These are phyloP conservation scores for Galeopsis tetrahit DNA, from an alignment of 257 asterid genomes.

Conservation along the genomic window DNA sequence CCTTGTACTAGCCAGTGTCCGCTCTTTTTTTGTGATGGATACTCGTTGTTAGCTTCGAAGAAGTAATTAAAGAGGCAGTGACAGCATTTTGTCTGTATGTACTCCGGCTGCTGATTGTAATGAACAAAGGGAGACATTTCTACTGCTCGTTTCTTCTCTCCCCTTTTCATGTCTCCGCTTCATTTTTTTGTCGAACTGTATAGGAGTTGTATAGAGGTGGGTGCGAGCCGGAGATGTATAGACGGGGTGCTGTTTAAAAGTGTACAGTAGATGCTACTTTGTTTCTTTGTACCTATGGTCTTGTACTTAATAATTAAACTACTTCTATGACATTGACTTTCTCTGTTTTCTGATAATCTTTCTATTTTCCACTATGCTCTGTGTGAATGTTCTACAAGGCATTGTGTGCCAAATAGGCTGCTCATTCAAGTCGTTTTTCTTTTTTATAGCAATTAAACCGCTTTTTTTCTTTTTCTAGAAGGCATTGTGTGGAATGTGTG, in stretches of 20 bases:
- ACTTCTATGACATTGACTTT: constrained; percentile 19
- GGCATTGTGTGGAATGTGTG: no score
- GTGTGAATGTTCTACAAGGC: background rate
- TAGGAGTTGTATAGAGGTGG: constrained; percentile 43
- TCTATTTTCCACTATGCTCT: background rate
- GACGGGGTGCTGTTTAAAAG: constrained; percentile 42
- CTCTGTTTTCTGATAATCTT: background rate
- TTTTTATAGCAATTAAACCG: no score
- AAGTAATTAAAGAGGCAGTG: constrained; percentile 32
- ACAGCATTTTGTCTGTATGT: constrained; percentile 33
- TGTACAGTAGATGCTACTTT: constrained; percentile 44
- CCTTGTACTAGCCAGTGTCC: constrained; percentile 44
- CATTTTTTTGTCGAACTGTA: constrained; percentile 25
- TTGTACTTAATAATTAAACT: constrained; percentile 28
- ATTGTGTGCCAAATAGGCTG: background rate
- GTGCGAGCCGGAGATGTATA: constrained; percentile 23
- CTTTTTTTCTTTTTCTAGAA: no score
- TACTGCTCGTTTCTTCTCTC: constrained; percentile 23
- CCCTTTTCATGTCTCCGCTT: constrained; percentile 13
- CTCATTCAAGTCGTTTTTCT: background rate
- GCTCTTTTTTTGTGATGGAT: constrained; percentile 52
- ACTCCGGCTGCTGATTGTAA: constrained; percentile 39
- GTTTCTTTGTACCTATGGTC: constrained; percentile 27
- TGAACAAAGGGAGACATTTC: constrained; percentile 29
- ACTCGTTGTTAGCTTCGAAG: constrained; percentile 40